phyloP scores from a whole-genome alignment of 1,139 yeast species.

The Saccharomyces pastorianus region DNA sequence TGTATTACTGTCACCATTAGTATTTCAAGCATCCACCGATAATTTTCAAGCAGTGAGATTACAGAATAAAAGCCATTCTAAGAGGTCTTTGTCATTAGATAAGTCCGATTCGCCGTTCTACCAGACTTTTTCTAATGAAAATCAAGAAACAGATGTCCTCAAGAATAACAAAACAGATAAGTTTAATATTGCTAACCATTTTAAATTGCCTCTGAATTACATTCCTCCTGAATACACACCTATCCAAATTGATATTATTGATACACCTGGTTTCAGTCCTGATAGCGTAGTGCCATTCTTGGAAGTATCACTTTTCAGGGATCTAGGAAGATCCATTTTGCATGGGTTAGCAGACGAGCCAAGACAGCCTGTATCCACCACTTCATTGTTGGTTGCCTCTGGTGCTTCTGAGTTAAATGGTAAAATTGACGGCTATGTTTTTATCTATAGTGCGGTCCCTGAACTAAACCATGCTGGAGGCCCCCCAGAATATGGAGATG shows the following conservation, averaged over 20 bases:
- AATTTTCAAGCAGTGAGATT: slow-evolving; percentile 19
- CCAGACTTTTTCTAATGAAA: slow-evolving; percentile 9
- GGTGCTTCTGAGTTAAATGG: slow-evolving; percentile 75
- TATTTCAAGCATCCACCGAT: slow-evolving; percentile 32
- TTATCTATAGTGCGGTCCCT: slow-evolving; percentile 63
- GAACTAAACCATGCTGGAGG: slow-evolving; percentile 30
- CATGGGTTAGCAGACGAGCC: slow-evolving; percentile 61
- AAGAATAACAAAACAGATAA: neutral
- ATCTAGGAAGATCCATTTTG: slow-evolving; percentile 50
- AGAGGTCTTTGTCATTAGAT: slow-evolving; percentile 8
- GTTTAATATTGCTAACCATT: neutral
- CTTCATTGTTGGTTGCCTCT: slow-evolving; percentile 63
- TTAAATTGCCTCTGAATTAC: slow-evolving; percentile 25
- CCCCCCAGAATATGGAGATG: slow-evolving; percentile 9
- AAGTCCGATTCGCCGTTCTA: neutral
- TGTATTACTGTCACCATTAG: slow-evolving; percentile 31
- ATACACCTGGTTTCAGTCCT: slow-evolving; percentile 62
- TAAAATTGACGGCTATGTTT: slow-evolving; percentile 60
- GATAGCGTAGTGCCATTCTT: slow-evolving; percentile 62
- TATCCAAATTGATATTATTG: slow-evolving; percentile 57
- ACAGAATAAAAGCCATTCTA: neutral
- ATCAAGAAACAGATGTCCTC: neutral
- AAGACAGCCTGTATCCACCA: slow-evolving; percentile 52
- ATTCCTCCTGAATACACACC: slow-evolving; percentile 47
- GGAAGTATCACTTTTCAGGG: slow-evolving; percentile 58